Conservation (phyloP, 192 early-diverging fungal genomes). For the Umbelopsis isabellina region DNA sequence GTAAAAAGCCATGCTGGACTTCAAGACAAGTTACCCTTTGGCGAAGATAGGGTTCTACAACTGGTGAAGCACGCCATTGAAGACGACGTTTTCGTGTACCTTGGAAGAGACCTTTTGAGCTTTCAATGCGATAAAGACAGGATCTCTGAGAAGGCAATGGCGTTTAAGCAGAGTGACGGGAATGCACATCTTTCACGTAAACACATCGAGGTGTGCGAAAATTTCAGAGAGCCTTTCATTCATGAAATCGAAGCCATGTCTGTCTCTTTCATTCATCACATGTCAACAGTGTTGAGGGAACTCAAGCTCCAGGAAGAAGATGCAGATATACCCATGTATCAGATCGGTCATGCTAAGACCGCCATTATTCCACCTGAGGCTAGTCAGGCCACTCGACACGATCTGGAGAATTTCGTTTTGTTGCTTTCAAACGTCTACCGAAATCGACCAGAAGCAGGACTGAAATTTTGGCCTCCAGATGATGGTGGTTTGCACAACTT, state of each 20-base stretch:
- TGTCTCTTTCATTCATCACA: constrained; percentile 56
- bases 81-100: constrained; percentile 5
- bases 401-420: constrained; percentile 73
- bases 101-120: constrained; percentile 13
- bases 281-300: constrained; percentile 59
- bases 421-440: constrained; percentile 76
- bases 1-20: constrained; percentile 44
- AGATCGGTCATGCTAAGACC: constrained; percentile 16
- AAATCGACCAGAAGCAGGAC: constrained; percentile 73
- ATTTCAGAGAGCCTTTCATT: constrained; percentile 52
- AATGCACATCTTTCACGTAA: not conserved
- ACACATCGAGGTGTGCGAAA: constrained; percentile 6
- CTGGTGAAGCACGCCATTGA: not conserved
- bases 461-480: constrained; percentile 66
- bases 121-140: constrained; percentile 49
- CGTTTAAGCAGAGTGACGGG: not conserved
- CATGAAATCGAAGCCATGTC: constrained; percentile 54
- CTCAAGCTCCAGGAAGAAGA: constrained; percentile 77
- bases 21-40: not conserved
- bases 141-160: constrained; percentile 48
- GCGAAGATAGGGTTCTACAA: not conserved
- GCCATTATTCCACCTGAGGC: constrained; percentile 29
- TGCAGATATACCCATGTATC: constrained; percentile 31
- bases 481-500: constrained; percentile 64
- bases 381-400: constrained; percentile 40